A percentile compares a stretch with the other conserved stretches of the same genome.
phyloP scores from a whole-genome alignment of 257 asterid species.

The Solanum medicagineum region DNA sequence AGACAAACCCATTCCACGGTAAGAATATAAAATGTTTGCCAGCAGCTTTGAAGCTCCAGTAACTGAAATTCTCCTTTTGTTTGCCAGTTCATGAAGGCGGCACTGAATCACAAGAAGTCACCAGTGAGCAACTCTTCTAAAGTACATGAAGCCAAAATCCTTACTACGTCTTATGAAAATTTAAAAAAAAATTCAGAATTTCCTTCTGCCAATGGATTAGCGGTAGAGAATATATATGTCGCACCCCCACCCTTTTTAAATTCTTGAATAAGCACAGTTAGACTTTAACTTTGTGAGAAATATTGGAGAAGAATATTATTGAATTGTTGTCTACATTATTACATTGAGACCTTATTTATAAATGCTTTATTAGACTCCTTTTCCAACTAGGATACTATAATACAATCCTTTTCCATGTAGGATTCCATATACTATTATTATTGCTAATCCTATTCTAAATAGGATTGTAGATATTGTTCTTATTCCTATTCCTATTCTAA shows the following conservation, averaged over 20 bases:
- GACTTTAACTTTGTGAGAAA: neutral
- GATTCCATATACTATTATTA: too few species aligned
- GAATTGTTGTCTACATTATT: too few species aligned
- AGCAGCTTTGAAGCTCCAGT: constrained; percentile 89
- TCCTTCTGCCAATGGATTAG: neutral
- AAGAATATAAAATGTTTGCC: constrained; percentile 85
- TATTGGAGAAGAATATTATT: too few species aligned
- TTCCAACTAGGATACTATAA: too few species aligned
- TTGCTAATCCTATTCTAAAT: too few species aligned
- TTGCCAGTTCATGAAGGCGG: constrained; percentile 88
- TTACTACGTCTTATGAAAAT: neutral
- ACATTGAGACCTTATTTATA: too few species aligned
- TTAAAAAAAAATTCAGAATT: neutral
- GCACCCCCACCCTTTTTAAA: neutral
- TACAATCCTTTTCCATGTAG: too few species aligned
- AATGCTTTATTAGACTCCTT: too few species aligned
- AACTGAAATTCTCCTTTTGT: constrained; percentile 86
- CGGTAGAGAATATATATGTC: too few species aligned
- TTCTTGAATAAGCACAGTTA: neutral
- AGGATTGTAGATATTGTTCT: too few species aligned
- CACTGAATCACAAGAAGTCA: constrained; percentile 37
- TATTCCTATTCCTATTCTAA: too few species aligned
- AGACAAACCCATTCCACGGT: constrained; percentile 94
- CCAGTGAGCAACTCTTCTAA: neutral
- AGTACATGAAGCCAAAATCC: neutral